phyloP scores from a whole-genome alignment of 495 filamentous ascomycete species.

The Hamigera avellanea region DNA sequence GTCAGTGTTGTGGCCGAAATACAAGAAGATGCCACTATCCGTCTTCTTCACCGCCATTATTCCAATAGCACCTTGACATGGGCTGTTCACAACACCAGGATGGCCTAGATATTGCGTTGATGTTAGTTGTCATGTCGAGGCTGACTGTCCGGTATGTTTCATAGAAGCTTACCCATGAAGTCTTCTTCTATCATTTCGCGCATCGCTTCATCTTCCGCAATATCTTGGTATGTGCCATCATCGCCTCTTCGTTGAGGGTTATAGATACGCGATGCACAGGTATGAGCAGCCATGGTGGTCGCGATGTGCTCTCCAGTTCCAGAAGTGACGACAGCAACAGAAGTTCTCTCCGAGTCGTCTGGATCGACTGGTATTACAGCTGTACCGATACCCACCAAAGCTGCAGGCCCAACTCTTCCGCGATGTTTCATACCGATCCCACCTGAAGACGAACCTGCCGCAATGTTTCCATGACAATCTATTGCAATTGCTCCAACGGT shows the following conservation, averaged over 20 bases:
- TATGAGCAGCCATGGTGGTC: slow-evolving; percentile 71
- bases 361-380: slow-evolving; percentile 64
- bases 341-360: slow-evolving; percentile 45
- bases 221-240: slow-evolving; percentile 48
- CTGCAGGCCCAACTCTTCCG: slow-evolving; percentile 83
- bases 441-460: slow-evolving; percentile 95
- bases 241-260: slow-evolving; percentile 45
- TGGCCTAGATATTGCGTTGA: slow-evolving; percentile 39
- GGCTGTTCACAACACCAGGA: slow-evolving; percentile 60
- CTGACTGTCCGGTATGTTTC: not conserved
- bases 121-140: slow-evolving; percentile 8
- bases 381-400: slow-evolving; percentile 82
- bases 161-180: slow-evolving; percentile 50
- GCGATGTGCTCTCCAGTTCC: slow-evolving; percentile 98
- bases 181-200: slow-evolving; percentile 60
- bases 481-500: slow-evolving; percentile 93
- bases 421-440: slow-evolving; percentile 97
- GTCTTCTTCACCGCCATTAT: slow-evolving; percentile 76
- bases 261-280: slow-evolving; percentile 67
- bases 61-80: slow-evolving; percentile 67
- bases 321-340: slow-evolving; percentile 72
- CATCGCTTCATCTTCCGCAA: slow-evolving; percentile 62
- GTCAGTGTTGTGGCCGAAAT: slow-evolving; percentile 88
- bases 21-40: slow-evolving; percentile 55
- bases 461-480: slow-evolving; percentile 74